Percentiles rank a stretch among this genome's conserved stretches.
Evolutionary conservation across 306 rosid genomes (phyloP).

Genomic region (Sphenostylis stenocarpa): DNA sequence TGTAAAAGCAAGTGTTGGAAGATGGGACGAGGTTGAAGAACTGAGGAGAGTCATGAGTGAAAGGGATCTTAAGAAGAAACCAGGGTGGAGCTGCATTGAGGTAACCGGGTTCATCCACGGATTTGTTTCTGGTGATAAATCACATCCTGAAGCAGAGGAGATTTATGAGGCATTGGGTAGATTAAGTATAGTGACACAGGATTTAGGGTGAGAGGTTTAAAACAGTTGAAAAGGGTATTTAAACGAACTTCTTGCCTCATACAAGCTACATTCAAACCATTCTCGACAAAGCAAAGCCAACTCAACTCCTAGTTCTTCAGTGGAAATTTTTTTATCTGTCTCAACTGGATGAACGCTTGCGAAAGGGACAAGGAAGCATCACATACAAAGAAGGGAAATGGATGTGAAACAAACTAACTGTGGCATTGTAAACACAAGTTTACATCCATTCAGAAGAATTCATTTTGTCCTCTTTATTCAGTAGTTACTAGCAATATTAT

Average conservation of each 20-base stretch:
- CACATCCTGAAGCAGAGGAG: conserved; percentile 41
- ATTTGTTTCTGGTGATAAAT: conserved; percentile 52
- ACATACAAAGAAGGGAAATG: neutral
- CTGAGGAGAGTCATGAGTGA: conserved; percentile 49
- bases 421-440: neutral
- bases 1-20: conserved; percentile 54
- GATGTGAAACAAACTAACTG: neutral
- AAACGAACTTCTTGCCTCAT: neutral
- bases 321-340: neutral
- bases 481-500: neutral
- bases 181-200: conserved; percentile 24
- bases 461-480: neutral
- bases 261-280: conserved; percentile 3
- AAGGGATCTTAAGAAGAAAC: conserved; percentile 57
- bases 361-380: neutral
- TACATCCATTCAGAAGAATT: neutral
- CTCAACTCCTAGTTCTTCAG: neutral
- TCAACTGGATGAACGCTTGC: neutral
- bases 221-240: neutral
- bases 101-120: conserved; percentile 42
- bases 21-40: conserved; percentile 61
- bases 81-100: conserved; percentile 64
- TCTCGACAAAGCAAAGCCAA: neutral
- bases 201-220: conserved; percentile 14
- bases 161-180: conserved; percentile 40